Evolutionary conservation across 2,329 filamentous ascomycete genomes (phyloP), one percentile per base, ranked within the genome.

Genomic region (Colletotrichum higginsianum): DNA sequence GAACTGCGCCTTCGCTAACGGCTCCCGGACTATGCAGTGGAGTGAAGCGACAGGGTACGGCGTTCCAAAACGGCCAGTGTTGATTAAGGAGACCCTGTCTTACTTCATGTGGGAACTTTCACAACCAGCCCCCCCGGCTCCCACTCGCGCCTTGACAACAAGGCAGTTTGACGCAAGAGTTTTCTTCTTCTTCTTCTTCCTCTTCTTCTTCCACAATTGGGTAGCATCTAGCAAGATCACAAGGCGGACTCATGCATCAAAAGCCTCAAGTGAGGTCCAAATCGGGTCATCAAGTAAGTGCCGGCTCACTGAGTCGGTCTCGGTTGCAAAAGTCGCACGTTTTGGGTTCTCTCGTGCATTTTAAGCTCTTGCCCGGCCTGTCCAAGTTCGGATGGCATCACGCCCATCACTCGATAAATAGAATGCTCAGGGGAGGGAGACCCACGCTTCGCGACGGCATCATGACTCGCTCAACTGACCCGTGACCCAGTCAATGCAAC

Each of bases 381-480:
- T n/a, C 53, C 65, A 49, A 60, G 42, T 64, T 61, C 58, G 30
- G 60, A 72, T 60, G 66, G 60, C 60, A 69, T 72, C 60, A 58
- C 55, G 66, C 30, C 16, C 46, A 72, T 69, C 65, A 35, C 50
- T 42, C 58, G 64, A 60, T 69, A 72, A 69, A 72, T 64, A 72
- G 69, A 69, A 72, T 60, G 18, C 44, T 49, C 65, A 69, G 60
- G 69, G 66, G 58, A 63, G 40, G 40, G 18, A 53, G 68, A 62
- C 69, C 69, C 69, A 72, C 69, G 69, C 42, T n/a, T 35, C n/a
- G 18, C 58, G 42, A 50, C 58, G 8, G 23, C 69, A 49, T 60
- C 69, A 72, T 72, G 69, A 72, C 69, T 72, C 69, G 69, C 65
- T 61, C 58, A 15, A 21, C 42, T 38, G 30, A 65, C 65, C 69